Conservation (phyloP, 2,329 filamentous ascomycete genomes). For the Talaromyces sp. region DNA sequence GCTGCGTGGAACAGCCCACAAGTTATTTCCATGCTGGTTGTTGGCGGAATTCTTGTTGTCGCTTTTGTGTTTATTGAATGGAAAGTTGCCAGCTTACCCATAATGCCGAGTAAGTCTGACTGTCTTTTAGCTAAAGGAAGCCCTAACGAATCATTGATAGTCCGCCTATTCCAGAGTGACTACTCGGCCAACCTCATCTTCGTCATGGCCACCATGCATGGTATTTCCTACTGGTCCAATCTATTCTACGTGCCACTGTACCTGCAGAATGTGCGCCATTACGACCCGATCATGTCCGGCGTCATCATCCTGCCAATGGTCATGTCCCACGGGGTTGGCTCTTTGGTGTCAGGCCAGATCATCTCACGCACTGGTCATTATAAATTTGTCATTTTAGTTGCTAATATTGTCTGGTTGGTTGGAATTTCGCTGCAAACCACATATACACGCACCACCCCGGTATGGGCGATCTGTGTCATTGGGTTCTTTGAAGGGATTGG, state of each 20-base stretch:
- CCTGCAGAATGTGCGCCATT: not conserved
- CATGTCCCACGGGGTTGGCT: slow-evolving; percentile 1
- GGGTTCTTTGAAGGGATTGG: slow-evolving; percentile 5
- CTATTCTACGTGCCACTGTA: slow-evolving; percentile 15
- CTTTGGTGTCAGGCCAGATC: not conserved
- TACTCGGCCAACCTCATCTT: slow-evolving; percentile 20
- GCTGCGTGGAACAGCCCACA: slow-evolving; percentile 1
- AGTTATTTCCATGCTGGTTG: slow-evolving; percentile 3
- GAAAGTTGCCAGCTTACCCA: slow-evolving; percentile 1
- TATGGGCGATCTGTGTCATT: slow-evolving; percentile 1
- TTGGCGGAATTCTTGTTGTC: not conserved
- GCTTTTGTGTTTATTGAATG: slow-evolving; percentile 6
- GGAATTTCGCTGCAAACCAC: not conserved
- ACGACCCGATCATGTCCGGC: not conserved
- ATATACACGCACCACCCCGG: not conserved
- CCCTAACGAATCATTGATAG: not conserved
- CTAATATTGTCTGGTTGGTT: slow-evolving; percentile 2
- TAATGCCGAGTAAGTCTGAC: slow-evolving; percentile 4
- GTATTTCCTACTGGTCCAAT: slow-evolving; percentile 15
- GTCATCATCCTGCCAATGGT: slow-evolving; percentile 5
- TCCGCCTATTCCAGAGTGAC: slow-evolving; percentile 20
- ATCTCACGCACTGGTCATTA: slow-evolving; percentile 4
- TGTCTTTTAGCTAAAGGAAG: no score
- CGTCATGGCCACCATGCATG: slow-evolving; percentile 18
- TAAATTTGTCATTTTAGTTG: not conserved